These are phyloP conservation scores for Aspergillus baeticus DNA, from an alignment of 495 filamentous ascomycete genomes.

Conservation along the genomic window DNA sequence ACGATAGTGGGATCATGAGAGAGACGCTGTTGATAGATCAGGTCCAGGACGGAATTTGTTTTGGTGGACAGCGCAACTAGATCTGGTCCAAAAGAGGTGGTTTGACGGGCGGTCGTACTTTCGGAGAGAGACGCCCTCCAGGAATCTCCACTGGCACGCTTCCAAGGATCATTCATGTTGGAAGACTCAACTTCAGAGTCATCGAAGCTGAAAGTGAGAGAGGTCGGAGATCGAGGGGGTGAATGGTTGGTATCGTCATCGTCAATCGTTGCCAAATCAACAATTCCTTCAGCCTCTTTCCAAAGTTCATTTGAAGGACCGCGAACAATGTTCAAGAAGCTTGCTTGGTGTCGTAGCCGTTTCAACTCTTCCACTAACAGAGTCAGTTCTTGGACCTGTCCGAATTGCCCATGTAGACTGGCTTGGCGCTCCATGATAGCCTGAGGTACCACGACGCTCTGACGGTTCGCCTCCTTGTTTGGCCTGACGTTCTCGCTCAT, in stretches of 20 bases:
- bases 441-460: conserved; percentile 70
- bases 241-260: conserved; percentile 62
- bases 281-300: conserved; percentile 86
- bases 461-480: conserved; percentile 24
- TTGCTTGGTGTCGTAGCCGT: conserved; percentile 61
- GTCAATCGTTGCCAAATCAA: conserved; percentile 79
- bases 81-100: conserved; percentile 21
- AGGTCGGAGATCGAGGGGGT: conserved; percentile 50
- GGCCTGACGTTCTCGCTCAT: conserved; percentile 27
- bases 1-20: conserved; percentile 46
- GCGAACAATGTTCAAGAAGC: conserved; percentile 61
- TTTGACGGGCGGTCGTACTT: conserved; percentile 18
- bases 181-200: conserved; percentile 60
- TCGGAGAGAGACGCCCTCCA: conserved; percentile 31
- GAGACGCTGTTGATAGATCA: conserved; percentile 68
- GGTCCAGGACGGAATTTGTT: conserved; percentile 77
- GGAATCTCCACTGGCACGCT: conserved; percentile 35
- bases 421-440: conserved; percentile 84
- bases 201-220: conserved; percentile 54
- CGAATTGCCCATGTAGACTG: conserved; percentile 80
- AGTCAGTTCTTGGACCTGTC: conserved; percentile 82
- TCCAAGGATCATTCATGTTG: conserved; percentile 30
- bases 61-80: conserved; percentile 55
- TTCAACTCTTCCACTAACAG: conserved; percentile 79
- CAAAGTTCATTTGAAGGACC: conserved; percentile 66